Evolutionary conservation across 371 early-diverging fungal genomes (phyloP).

Genomic region (Mortierella sp.): DNA sequence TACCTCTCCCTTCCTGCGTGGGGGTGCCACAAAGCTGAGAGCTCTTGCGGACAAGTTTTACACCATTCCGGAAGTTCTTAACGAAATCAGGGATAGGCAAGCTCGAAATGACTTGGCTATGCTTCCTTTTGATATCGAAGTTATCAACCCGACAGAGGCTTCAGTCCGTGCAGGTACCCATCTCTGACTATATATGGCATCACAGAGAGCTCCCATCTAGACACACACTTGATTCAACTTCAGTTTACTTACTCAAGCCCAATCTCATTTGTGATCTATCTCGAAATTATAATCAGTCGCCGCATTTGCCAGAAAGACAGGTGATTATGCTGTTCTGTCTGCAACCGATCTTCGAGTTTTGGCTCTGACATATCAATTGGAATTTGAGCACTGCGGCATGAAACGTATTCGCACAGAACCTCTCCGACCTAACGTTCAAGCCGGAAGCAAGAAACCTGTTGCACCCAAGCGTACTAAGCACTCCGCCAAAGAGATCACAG

Average conservation of each 20-base stretch:
- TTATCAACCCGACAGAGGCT: slow-evolving; percentile 80
- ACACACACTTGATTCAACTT: neutral
- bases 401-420: slow-evolving; percentile 76
- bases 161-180: slow-evolving; percentile 78
- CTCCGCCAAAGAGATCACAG: slow-evolving; percentile 47
- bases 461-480: slow-evolving; percentile 45
- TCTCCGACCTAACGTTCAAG: slow-evolving; percentile 49
- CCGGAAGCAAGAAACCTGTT: slow-evolving; percentile 28
- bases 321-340: slow-evolving; percentile 89
- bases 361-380: slow-evolving; percentile 90
- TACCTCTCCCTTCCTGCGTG: slow-evolving; percentile 75
- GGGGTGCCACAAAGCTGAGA: slow-evolving; percentile 55
- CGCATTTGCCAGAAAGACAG: slow-evolving; percentile 91
- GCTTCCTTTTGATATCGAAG: slow-evolving; percentile 76
- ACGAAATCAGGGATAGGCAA: slow-evolving; percentile 86
- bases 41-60: slow-evolving; percentile 79
- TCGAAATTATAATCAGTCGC: slow-evolving; percentile 64
- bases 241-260: neutral
- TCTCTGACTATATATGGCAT: neutral
- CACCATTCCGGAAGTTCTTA: slow-evolving; percentile 90
- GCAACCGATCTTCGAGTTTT: slow-evolving; percentile 90
- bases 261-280: neutral
- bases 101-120: slow-evolving; percentile 76
- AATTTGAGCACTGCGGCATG: slow-evolving; percentile 78
- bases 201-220: neutral